Evolutionary conservation across 2,329 filamentous ascomycete genomes (phyloP).

Genomic region (Colletotrichum sp.): DNA sequence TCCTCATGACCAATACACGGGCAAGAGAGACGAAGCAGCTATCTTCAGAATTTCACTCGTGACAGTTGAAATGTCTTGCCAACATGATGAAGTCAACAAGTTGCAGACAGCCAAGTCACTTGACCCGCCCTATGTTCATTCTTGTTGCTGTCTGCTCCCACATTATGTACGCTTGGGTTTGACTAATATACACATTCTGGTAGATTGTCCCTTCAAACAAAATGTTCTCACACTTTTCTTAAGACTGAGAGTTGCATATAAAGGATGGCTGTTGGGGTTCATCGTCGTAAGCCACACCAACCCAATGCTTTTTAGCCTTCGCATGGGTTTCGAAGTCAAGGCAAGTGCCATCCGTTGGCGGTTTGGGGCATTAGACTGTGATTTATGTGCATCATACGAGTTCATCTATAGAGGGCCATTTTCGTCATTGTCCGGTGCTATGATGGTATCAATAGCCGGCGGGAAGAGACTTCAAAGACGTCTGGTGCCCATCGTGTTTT

Average conservation of each 20-base stretch:
- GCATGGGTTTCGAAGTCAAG: background rate
- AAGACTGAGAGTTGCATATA: background rate
- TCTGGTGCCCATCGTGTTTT: background rate
- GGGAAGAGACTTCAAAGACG: background rate
- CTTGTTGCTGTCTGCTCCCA: background rate
- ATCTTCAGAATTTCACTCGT: background rate
- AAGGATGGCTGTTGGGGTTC: background rate
- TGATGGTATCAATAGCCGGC: background rate
- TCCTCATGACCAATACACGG: background rate
- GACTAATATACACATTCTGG: background rate
- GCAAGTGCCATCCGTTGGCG: background rate
- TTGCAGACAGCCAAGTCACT: background rate
- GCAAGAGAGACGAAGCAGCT: background rate
- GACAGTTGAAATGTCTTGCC: background rate
- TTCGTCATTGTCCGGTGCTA: background rate
- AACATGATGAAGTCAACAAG: background rate
- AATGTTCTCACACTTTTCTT: background rate
- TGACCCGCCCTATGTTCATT: background rate
- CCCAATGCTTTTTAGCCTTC: too few relatives aligned
- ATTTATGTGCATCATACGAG: rapidly evolving
- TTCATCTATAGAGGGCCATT: background rate
- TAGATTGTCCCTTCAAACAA: background rate
- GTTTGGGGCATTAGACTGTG: background rate
- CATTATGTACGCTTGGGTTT: background rate
- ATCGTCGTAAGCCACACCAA: background rate